Evolutionary conservation across 331 rosid species (phyloP), one percentile per base, ranked within the genome.

Genomic region (Acacia pycnantha): DNA sequence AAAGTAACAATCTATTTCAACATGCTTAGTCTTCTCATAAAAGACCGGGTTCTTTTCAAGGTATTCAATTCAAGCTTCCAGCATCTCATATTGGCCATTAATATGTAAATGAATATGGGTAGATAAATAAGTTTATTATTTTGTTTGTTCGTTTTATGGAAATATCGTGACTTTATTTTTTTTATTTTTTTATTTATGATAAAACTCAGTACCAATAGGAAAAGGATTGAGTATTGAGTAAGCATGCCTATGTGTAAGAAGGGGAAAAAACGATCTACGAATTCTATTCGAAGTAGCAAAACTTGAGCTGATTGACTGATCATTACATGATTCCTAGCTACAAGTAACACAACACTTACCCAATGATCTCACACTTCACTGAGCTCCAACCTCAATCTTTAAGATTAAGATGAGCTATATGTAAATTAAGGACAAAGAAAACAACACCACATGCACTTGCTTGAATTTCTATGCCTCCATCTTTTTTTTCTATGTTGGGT

Each of bases 381-480:
- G 2, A 22, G 16, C 75, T n/a, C n/a, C n/a, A 12, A 13, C 24
- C 33, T 70, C 35, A 44, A 4, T 70, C 33, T 70, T 43, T 44
- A 44, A 70, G 21, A 43, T 70, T 12, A 26, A 44, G n/a, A 22
- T 70, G 19, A 41, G 54, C 62, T 54, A 6, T 54, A 6, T 54
- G 27, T 8, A 19, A 54, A 54, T 21, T 54, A 21, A 54, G 5
- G 13, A 0, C 2, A 19, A 19, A n/a, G 24, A 16, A 16, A 21
- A 16, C 10, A 2, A 53, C 11, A 53, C 6, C 61, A 7, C 62
- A n/a, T 8, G 2, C 62, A 54, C 62, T 54, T 54, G 62, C 4
- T n/a, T 54, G 27, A 16, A 19, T 0, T n/a, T 54, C 4, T 54
- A 54, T n/a, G 85, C 75, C 81, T 46, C 56, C 88, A 47, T 40